Base-by-base conservation (phyloP, 2,329 filamentous ascomycete genomes). In the Penicillium oxalicum region DNA sequence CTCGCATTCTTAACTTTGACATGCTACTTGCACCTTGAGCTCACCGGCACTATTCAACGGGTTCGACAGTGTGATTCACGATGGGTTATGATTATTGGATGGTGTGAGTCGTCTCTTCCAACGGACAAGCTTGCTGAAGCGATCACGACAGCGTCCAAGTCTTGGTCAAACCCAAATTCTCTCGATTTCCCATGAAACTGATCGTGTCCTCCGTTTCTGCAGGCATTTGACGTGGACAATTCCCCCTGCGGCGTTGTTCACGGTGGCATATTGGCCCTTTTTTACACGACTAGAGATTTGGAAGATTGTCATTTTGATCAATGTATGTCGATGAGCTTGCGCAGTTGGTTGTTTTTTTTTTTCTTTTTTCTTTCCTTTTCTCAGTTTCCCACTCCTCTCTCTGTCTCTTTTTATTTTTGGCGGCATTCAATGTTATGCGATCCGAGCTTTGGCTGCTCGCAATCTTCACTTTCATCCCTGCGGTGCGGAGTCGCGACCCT, bases 161-260 rank as follows among this genome's bases (percentile, higher is more conserved):
- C 18, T 18, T 18, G 1, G 18, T 18, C 18, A 18, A 18, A 18
- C 18, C 18, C 18, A 18, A 18, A 18, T 2, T 18, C 29, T 5
- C 29, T 11, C 7, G 29, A 4, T 11, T 32, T 7, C 11, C 29
- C 7, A 11, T 12, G 28, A 5, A 24, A 24, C 40, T 42, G 32
- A 42, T 24, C 40, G 9, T 29, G 2, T 33, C 18, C 26, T 25
- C 46, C 48, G n/a, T 1, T 43, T 29, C 2, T 47, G 4, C 25
- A 87, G 82, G 55, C 81, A 87, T 65, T 64, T 83, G 59, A 79
- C 79, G 58, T 87, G 82, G 71, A 87, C 81, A 29, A 79, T 87
- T 48, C 84, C 84, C 11, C 74, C 80, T 25, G 83, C 82, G 8
- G 65, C 77, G 53, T 59, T 77, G 37, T 74, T 87, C 55, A 82